Base-by-base conservation (phyloP, 176 grass and related monocot genomes). In the Aegilops bicornis region DNA sequence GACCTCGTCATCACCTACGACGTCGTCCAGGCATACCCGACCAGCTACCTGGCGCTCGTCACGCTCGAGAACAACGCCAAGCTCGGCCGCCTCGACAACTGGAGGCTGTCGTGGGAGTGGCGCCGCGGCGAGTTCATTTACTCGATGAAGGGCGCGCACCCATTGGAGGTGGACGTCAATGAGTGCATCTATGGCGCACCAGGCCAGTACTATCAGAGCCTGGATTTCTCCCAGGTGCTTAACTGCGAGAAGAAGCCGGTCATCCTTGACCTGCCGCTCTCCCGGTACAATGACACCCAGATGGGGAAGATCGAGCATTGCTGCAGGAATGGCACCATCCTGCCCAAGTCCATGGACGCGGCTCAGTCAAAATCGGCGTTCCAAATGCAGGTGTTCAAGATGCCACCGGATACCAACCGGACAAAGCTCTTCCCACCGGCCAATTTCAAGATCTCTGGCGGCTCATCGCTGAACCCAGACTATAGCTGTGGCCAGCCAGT, bases 321-420 rank as follows among this genome's bases (percentile, higher is more conserved):
- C 79, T 98, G 96, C 88, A 85, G 96, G 52, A 98, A 98, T n/a
- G 96, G 96, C 33, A 98, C 93, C 69, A 86, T 98, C 79, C 73
- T 98, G 75, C 96, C 96, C 19, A 86, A 89, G 81, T 86, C 88
- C 76, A 98, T 98, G 96, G 96, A 98, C 1, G 90, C 90, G 8
- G 40, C 65, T 9, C 96, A 98, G 90, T 87, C 93, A 1, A 89
- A 91, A 87, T 98, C 96, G 6, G 86, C 96, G 1, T 98, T 98
- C 93, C 96, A 98, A 72, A 89, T 98, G 70, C 90, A 98, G 84
- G 96, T 98, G 17, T 98, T 22, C 91, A 98, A 98, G 92, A 94
- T 98, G 96, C 91, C 94, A 31, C 93, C 93, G 1, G 90, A 98
- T 74, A 31, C 94, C 39, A 98, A 98, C 79, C 83, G 92, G 39